These are phyloP conservation scores for Eremochloa ophiuroides DNA, from an alignment of 176 grass and related monocot genomes.

Conservation along the genomic window DNA sequence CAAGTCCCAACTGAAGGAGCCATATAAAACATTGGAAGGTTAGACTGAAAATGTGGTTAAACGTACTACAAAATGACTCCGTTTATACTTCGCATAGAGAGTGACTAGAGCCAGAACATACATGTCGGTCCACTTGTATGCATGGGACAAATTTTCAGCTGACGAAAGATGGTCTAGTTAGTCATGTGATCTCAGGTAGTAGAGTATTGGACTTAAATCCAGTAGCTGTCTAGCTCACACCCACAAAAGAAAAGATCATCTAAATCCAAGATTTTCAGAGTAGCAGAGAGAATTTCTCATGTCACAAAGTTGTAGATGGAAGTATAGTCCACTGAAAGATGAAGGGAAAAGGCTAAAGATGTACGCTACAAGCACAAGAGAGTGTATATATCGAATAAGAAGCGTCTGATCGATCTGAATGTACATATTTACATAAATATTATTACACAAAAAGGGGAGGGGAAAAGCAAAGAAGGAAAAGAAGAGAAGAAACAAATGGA, in stretches of 20 bases:
- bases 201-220: neutral
- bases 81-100: neutral
- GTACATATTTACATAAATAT: conserved; percentile 44
- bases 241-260: too few species aligned
- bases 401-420: conserved; percentile 30
- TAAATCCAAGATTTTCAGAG: neutral
- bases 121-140: neutral
- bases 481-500: conserved; percentile 18
- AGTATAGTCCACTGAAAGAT: neutral
- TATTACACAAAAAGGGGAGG: conserved; percentile 8
- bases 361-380: neutral
- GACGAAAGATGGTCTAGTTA: neutral
- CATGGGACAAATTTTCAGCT: neutral
- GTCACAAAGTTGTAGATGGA: neutral
- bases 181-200: neutral
- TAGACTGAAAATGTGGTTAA: neutral
- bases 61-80: neutral
- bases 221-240: neutral
- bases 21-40: neutral
- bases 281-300: neutral
- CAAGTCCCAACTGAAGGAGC: neutral
- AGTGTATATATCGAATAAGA: neutral
- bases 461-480: neutral
- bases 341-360: neutral
- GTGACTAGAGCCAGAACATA: neutral